A percentile compares a stretch with the other conserved stretches of the same genome.
Conservation (phyloP, 352 stramenopile species). For the Sclerospora graminicola region DNA sequence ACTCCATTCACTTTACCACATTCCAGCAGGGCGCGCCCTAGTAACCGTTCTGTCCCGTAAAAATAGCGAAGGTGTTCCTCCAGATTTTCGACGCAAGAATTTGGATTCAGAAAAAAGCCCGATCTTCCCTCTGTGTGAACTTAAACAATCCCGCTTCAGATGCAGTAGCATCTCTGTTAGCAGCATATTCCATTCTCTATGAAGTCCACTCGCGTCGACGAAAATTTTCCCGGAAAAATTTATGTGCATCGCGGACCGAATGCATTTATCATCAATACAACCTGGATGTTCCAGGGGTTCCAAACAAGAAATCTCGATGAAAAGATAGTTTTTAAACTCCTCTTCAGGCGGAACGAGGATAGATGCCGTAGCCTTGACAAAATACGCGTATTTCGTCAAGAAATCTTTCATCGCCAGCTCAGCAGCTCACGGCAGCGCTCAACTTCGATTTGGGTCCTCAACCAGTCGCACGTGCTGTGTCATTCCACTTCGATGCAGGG, state of each 20-base stretch:
- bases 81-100: conserved; percentile 41
- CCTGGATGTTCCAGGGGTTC: conserved; percentile 44
- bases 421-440: no score
- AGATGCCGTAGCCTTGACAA: no score
- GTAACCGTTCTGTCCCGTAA: conserved; percentile 36
- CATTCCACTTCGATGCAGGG: conserved; percentile 24
- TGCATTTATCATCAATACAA: conserved; percentile 40
- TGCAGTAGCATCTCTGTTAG: conserved; percentile 50
- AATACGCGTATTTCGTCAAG: no score
- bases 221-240: conserved; percentile 67
- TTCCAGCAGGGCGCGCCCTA: conserved; percentile 74
- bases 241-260: conserved; percentile 56
- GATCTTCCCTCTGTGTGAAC: no score
- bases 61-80: conserved; percentile 67
- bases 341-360: no score
- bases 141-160: conserved; percentile 32
- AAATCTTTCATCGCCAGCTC: conserved; percentile 29
- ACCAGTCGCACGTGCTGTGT: conserved; percentile 24
- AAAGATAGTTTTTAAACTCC: no score
- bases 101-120: no score
- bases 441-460: conserved; percentile 15
- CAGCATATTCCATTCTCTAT: conserved; percentile 84
- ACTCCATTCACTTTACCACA: no score
- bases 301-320: conserved; percentile 38
- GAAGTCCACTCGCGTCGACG: conserved; percentile 78